Evolutionary conservation across 176 grass and related monocot genomes (phyloP), one percentile per base, ranked within the genome.

Genomic region (Canna indica): DNA sequence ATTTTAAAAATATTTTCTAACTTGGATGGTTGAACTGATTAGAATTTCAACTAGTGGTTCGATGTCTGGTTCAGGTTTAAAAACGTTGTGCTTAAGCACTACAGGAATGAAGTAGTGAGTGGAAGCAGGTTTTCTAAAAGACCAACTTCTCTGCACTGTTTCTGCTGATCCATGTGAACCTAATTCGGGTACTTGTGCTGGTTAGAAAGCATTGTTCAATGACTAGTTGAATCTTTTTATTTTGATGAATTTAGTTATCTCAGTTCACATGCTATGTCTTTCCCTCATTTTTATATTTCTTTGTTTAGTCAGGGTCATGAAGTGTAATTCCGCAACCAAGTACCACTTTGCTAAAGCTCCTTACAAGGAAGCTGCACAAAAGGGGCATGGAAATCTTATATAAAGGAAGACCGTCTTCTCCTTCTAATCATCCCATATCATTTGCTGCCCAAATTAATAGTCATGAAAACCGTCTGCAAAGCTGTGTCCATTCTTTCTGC

Each of bases 391-490:
- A 59, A 39, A 24, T 38, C 35, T 60, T 78, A 66, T 58, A 77
- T 73, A 77, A 83, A 74, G 35, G 29, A 30, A 20, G 16, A 71
- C 12, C n/a, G 30, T 33, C 67, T 59, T 65, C 76, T 56, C 47
- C 34, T 39, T 24, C 27, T 31, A 13, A 71, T 35, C 73, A 80
- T 80, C 67, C 20, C 32, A 57, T 46, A 68, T 78, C 30, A n/a
- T 68, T 42, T 33, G 3, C 18, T 25, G 33, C 22, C 54, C 58
- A 36, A 33, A 28, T n/a, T 59, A 16, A 27, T 32, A 30, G 59
- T 47, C 32, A 85, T 85, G 83, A 80, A 73, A 69, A n/a, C 73
- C 50, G n/a, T 71, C 36, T 38, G 16, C 73, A 81, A 31, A 81
- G 22, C 79, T 58, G 61, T 80, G 27, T 44, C 56, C 75, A 5